phyloP scores from a whole-genome alignment of 352 stramenopile species.

The Globisporangium mamillatum region DNA sequence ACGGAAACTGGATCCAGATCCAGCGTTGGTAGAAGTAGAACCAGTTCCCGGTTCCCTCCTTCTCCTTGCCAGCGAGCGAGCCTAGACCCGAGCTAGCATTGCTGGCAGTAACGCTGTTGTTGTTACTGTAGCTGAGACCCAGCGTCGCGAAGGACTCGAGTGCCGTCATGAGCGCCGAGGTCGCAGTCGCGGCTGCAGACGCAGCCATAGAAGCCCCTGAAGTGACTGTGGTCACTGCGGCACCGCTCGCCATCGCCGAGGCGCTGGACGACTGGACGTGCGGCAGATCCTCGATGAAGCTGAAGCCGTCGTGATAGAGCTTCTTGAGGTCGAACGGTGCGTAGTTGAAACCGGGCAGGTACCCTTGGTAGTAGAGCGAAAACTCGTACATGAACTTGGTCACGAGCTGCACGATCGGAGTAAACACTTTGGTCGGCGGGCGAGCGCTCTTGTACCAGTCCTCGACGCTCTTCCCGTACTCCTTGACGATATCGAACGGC shows the following conservation, averaged over 20 bases:
- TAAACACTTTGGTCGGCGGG: conserved; percentile 74
- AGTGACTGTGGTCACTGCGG: not conserved
- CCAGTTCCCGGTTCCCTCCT: conserved; percentile 48
- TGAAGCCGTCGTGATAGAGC: conserved; percentile 69
- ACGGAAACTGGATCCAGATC: conserved; percentile 94
- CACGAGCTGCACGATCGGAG: conserved; percentile 73
- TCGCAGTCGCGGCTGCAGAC: conserved; percentile 27
- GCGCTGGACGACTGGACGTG: conserved; percentile 34
- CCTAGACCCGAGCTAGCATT: conserved; percentile 1
- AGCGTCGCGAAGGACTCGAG: conserved; percentile 28
- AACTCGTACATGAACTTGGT: conserved; percentile 91
- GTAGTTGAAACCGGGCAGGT: conserved; percentile 74
- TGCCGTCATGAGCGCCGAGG: conserved; percentile 16
- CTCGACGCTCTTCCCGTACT: conserved; percentile 88
- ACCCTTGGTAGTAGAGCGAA: conserved; percentile 65
- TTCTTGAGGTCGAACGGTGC: conserved; percentile 67
- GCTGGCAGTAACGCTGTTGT: not conserved
- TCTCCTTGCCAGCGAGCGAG: conserved; percentile 33
- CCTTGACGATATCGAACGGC: conserved; percentile 91
- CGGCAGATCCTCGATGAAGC: conserved; percentile 63
- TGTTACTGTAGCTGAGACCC: conserved; percentile 6
- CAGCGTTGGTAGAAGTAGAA: conserved; percentile 91
- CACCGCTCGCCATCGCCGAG: conserved; percentile 11
- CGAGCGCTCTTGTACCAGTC: conserved; percentile 79
- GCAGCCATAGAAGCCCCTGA: conserved; percentile 19